These are phyloP conservation scores for Stachybotrys chartarum DNA, from an alignment of 2,329 filamentous ascomycete species.

Conservation along the genomic window DNA sequence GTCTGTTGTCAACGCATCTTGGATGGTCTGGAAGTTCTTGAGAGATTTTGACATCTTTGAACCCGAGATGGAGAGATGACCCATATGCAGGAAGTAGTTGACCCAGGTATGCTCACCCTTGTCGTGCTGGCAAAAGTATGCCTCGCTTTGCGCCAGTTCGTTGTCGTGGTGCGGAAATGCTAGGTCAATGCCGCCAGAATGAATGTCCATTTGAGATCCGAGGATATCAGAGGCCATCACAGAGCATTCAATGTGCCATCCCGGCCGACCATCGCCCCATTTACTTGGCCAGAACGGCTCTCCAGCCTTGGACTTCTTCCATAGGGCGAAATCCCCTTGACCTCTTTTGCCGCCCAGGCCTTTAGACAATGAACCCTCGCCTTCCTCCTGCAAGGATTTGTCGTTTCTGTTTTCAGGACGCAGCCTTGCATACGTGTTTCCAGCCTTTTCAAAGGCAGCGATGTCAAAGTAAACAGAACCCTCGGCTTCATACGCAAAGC, in stretches of 20 bases:
- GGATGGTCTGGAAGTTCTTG: conserved; percentile 93
- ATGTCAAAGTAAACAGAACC: conserved; percentile 96
- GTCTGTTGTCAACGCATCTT: conserved; percentile 62
- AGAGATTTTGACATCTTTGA: conserved; percentile 95
- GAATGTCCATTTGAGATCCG: conserved; percentile 80
- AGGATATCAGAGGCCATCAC: conserved; percentile 92
- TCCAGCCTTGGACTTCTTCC: conserved; percentile 87
- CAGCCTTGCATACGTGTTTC: conserved; percentile 78
- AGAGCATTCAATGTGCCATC: conserved; percentile 97
- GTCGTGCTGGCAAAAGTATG: conserved; percentile 58
- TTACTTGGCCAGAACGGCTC: conserved; percentile 85
- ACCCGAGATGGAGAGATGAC: conserved; percentile 76
- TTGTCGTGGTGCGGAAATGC: conserved; percentile 92
- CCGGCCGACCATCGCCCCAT: conserved; percentile 83
- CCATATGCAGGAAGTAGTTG: conserved; percentile 95
- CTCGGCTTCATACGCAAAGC: conserved; percentile 74
- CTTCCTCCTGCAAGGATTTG: conserved; percentile 76
- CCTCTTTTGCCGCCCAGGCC: conserved; percentile 61
- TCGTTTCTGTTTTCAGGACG: conserved; percentile 82
- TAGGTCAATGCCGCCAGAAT: conserved; percentile 87
- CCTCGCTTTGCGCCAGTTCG: conserved; percentile 82
- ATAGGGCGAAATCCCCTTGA: conserved; percentile 81
- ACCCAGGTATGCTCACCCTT: conserved; percentile 69
- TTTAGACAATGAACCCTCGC: conserved; percentile 73
- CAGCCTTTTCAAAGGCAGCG: conserved; percentile 71